Conservation (phyloP, 352 stramenopile species). For the Globisporangium echinulatum region DNA sequence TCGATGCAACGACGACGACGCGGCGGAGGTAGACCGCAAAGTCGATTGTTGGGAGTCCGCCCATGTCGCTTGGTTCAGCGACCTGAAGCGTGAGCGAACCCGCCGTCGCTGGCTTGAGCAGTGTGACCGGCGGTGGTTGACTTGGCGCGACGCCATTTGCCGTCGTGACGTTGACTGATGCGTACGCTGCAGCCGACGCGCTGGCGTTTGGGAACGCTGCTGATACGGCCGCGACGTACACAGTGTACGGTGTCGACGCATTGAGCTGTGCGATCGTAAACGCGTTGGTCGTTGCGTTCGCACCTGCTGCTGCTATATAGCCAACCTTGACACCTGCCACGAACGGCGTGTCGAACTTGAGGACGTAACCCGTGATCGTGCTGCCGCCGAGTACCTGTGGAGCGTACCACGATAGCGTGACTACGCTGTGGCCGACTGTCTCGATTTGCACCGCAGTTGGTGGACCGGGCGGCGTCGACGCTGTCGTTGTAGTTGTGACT, state of each 20-base stretch:
- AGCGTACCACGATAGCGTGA: constrained; percentile 28
- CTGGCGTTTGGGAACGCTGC: constrained; percentile 16
- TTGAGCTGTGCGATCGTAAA: constrained; percentile 20
- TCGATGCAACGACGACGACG: background rate
- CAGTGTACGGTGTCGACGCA: constrained; percentile 29
- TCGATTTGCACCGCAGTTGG: constrained; percentile 14
- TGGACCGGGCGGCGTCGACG: constrained; percentile 19
- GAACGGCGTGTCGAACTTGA: constrained; percentile 8
- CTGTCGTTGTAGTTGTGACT: constrained; percentile 22
- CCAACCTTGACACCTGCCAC: constrained; percentile 1
- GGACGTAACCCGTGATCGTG: constrained; percentile 17
- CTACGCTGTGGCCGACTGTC: constrained; percentile 11
- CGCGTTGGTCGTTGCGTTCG: background rate
- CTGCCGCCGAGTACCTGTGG: constrained; percentile 35
- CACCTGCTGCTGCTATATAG: background rate
- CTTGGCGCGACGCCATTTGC: constrained; percentile 14
- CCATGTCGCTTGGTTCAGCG: constrained; percentile 19
- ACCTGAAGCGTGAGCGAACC: constrained; percentile 37
- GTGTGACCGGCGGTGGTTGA: constrained; percentile 10
- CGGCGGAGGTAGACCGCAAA: constrained; percentile 32
- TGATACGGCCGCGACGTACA: constrained; percentile 22
- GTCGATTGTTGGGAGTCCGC: constrained; percentile 24
- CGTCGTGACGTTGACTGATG: constrained; percentile 18
- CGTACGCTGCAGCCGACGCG: background rate
- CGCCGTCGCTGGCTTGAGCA: constrained; percentile 17